Conservation (phyloP, 2,329 filamentous ascomycete genomes). For the Phialocephala sp. region DNA sequence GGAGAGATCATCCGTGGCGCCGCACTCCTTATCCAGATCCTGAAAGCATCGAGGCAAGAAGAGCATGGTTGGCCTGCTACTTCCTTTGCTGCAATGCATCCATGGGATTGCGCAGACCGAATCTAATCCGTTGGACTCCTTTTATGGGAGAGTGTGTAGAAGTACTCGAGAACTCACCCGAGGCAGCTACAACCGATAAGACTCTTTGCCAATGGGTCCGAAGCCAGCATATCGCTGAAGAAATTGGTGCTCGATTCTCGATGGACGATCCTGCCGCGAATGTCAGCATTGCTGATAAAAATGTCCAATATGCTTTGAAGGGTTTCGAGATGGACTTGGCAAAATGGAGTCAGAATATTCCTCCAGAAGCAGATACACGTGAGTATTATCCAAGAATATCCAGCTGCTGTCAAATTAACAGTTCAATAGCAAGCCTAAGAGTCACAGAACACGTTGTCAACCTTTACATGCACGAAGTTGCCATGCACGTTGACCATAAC, state of each 20-base stretch:
- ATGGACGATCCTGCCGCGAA: constrained; percentile 51
- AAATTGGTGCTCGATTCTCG: constrained; percentile 59
- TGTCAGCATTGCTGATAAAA: constrained; percentile 58
- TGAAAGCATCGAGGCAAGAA: constrained; percentile 42
- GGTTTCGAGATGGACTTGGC: constrained; percentile 59
- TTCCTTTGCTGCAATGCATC: constrained; percentile 48
- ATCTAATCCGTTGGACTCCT: constrained; percentile 49
- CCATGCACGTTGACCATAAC: constrained; percentile 61
- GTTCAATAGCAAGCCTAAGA: constrained; percentile 49
- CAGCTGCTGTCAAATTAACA: constrained; percentile 17
- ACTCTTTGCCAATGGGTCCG: constrained; percentile 49
- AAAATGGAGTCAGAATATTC: constrained; percentile 51
- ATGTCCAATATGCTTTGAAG: constrained; percentile 59
- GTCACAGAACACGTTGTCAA: constrained; percentile 59
- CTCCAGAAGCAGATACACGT: constrained; percentile 45
- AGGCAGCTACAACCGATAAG: constrained; percentile 49
- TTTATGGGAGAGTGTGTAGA: constrained; percentile 53
- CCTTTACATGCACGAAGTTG: constrained; percentile 64
- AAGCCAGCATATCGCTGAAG: constrained; percentile 57
- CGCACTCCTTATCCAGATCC: constrained; percentile 44
- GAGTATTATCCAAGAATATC: constrained; percentile 27
- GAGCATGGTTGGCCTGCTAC: constrained; percentile 45
- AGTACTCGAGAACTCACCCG: constrained; percentile 47
- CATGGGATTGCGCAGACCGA: constrained; percentile 51
- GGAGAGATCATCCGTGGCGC: constrained; percentile 49